Percentiles rank a stretch among this genome's conserved stretches.
Evolutionary conservation across 306 rosid genomes (phyloP).

Genomic region (Castanea crenata): DNA sequence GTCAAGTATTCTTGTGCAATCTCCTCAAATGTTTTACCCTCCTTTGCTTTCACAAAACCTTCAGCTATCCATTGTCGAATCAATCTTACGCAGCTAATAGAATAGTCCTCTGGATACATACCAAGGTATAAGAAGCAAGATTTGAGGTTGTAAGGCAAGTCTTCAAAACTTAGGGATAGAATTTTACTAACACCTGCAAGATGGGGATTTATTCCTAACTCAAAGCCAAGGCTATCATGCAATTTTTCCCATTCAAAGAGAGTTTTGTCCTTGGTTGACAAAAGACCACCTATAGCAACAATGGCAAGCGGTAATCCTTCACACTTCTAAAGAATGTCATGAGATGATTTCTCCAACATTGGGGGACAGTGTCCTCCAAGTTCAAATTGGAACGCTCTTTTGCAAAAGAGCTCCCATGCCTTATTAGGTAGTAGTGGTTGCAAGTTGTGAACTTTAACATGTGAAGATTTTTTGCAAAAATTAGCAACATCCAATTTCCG

Average conservation of each 20-base stretch:
- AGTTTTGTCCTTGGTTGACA: neutral
- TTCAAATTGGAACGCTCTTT: neutral
- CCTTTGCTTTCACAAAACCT: neutral
- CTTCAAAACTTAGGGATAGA: neutral
- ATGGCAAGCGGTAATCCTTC: neutral
- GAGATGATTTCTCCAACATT: neutral
- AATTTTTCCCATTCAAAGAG: neutral
- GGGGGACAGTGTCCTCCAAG: neutral
- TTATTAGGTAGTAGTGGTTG: neutral
- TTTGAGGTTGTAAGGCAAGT: slow-evolving; percentile 13
- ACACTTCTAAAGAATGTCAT: neutral
- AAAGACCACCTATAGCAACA: neutral
- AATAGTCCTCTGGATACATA: slow-evolving; percentile 8
- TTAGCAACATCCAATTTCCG: neutral
- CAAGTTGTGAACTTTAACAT: neutral
- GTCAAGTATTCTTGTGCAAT: neutral
- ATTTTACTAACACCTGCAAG: neutral
- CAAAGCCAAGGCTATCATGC: neutral
- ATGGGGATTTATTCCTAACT: neutral
- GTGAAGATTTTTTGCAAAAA: neutral
- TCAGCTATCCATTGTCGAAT: slow-evolving; percentile 1
- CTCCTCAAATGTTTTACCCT: neutral
- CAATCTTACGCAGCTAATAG: neutral
- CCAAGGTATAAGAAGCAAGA: slow-evolving; percentile 17
- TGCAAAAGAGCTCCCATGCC: neutral